Evolutionary conservation across 495 filamentous ascomycete genomes (phyloP), one percentile per base, ranked within the genome.

Genomic region (Haplographium delicatum): DNA sequence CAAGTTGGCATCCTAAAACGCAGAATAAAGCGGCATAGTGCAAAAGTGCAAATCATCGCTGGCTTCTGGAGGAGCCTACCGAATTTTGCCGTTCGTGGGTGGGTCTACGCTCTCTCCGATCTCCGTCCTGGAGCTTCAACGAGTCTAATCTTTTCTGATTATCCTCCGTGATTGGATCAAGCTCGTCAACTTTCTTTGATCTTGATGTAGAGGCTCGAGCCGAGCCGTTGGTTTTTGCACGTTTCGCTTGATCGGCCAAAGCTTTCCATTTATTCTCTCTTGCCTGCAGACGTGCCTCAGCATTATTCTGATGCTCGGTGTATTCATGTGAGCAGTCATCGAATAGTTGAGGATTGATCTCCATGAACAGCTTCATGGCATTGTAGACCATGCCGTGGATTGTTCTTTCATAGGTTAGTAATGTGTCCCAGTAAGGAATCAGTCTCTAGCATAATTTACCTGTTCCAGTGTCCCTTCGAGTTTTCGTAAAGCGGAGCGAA

Each of bases 341-440:
- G 63, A 99, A 99, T 20, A 99, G 83, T 61, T 95, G 89, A 13
- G 93, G 93, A 60, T 99, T 97, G 60, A 99, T 96, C 67, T 99
- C 93, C 93, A 99, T 99, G 69, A 99, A 99, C 37, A 99, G 83
- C 64, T 99, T 99, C 93, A 99, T 99, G 40, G 93, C 93, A 62
- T 97, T 99, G 65, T 97, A 99, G 15, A 99, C 93, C 94, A 99
- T 97, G 62, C 94, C 93, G 61, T 99, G 94, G 56, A 99, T 99
- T 9, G 93, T 99, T 56, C 93, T 98, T 28, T 5, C 15, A 46
- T 49, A 2, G 37, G 23, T 60, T 50, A 60, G 52, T 15, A 44
- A 9, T 15, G 42, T n/a, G n/a, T n/a, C n/a, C n/a, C 5, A 34
- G 2, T 11, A 44, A 20, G 8, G 10, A 27, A 7, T 5, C 30